Conservation (phyloP, 495 filamentous ascomycete species). For the Penicillium parvum region DNA sequence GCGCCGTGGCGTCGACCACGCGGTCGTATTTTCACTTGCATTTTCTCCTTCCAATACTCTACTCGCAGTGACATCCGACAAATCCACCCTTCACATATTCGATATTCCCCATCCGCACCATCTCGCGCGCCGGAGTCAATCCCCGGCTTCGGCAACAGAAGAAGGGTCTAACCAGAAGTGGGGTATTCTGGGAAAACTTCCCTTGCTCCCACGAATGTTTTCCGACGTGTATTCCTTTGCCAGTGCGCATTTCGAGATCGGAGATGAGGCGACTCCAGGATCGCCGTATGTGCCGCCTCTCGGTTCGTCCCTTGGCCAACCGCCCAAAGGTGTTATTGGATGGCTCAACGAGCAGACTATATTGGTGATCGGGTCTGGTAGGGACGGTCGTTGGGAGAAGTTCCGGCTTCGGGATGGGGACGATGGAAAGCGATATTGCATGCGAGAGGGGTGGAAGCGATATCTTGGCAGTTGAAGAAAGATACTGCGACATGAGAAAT, state of each 20-base stretch:
- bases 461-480: conserved; percentile 55
- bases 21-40: conserved; percentile 78
- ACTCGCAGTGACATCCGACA: conserved; percentile 94
- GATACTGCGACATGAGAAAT: neutral
- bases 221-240: conserved; percentile 81
- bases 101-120: conserved; percentile 55
- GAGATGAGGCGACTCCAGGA: conserved; percentile 55
- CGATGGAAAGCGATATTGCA: conserved; percentile 56
- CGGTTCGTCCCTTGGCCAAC: conserved; percentile 49
- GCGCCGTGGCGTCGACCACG: conserved; percentile 82
- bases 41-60: conserved; percentile 75
- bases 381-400: conserved; percentile 79
- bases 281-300: conserved; percentile 39
- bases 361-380: conserved; percentile 74
- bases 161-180: conserved; percentile 62
- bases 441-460: conserved; percentile 75
- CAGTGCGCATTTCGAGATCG: conserved; percentile 70
- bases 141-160: conserved; percentile 34
- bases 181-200: conserved; percentile 74
- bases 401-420: conserved; percentile 62
- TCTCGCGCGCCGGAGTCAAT: conserved; percentile 29
- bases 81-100: conserved; percentile 91
- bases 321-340: conserved; percentile 70
- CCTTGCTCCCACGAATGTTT: conserved; percentile 73
- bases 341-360: conserved; percentile 68